Base-by-base conservation (phyloP, 306 rosid genomes). In the Cicer chorassanicum region DNA sequence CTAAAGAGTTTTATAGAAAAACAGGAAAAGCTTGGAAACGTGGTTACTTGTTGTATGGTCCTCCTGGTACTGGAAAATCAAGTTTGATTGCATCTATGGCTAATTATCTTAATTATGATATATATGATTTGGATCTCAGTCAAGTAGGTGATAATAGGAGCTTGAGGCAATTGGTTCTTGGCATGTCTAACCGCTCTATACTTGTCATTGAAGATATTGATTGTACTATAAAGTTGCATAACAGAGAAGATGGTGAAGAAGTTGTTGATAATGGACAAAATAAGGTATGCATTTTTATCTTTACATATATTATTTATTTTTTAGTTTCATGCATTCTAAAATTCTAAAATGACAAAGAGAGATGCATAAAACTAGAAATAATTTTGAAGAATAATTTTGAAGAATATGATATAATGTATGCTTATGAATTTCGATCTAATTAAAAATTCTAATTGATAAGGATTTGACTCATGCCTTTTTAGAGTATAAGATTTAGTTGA, bases 81-180 rank as follows among this genome's bases (percentile, higher is more conserved):
- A 89, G 93, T 66, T 53, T 87, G 72, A 73, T 89, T 60, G 88
- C 89, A 14, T 86, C 89, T 62, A 85, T 89, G 93, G 84, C 86
- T 19, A 68, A 81, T 63, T 69, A 87, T 73, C 85, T 89, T 2
- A 80, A 79, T 81, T 89, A 81, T 54, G 83, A 86, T 54, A 53
- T 86, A 50, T 89, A 83, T 61, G 91, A 89, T 16, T 67, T 89
- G 80, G 94, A 87, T 80, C 91, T 83, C 29, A 68, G 87, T 0
- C 2, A 2, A 16, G 24, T 85, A 0, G 4, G 0, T 0, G 38
- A 34, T 45, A 85, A 89, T 21, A 72, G 46, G 7, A 0, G 0
- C 13, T 6, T 89, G 5, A 80, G 78, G 66, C n/a, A 14, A 0
- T 53, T 87, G 62, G 8, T 89, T 9, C 79, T 87, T 14, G 62